Conservation (phyloP, 805 yeast species). For the Hanseniaspora opuntiae region DNA sequence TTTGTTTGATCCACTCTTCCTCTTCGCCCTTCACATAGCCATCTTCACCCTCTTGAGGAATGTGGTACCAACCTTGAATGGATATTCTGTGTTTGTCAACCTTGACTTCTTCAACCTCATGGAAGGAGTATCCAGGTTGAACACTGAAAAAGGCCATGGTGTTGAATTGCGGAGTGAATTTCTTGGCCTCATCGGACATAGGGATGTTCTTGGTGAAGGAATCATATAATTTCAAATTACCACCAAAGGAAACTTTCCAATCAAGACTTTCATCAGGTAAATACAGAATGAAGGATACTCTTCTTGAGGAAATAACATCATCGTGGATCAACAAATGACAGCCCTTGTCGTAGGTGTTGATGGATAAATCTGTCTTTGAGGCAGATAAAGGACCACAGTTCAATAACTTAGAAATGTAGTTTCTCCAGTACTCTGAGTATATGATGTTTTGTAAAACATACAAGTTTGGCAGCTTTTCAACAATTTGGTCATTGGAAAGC, state of each 20-base stretch:
- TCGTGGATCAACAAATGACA: conserved; percentile 93
- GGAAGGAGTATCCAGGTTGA: conserved; percentile 92
- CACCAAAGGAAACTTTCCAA: conserved; percentile 92
- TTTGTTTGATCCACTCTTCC: conserved; percentile 43
- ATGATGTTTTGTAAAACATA: conserved; percentile 73
- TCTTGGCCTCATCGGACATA: conserved; percentile 51
- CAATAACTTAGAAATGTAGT: conserved; percentile 60
- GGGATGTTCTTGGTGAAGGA: conserved; percentile 85
- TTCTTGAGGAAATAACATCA: conserved; percentile 90
- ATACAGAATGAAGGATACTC: conserved; percentile 84
- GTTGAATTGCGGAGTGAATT: conserved; percentile 82
- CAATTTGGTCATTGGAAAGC: conserved; percentile 52
- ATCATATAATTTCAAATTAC: conserved; percentile 75
- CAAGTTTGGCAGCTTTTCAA: conserved; percentile 58
- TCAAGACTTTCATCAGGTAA: conserved; percentile 79
- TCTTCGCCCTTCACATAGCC: conserved; percentile 77
- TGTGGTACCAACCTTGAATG: conserved; percentile 98
- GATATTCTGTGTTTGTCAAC: conserved; percentile 83
- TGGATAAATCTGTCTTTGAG: conserved; percentile 78
- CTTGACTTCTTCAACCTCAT: conserved; percentile 93
- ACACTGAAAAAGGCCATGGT: conserved; percentile 93
- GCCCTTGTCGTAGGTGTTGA: conserved; percentile 81
- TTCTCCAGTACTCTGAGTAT: conserved; percentile 75
- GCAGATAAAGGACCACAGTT: conserved; percentile 85
- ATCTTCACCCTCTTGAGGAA: conserved; percentile 84